phyloP scores from a whole-genome alignment of 176 grass and related monocot genomes.

The Tuctoria greenei region DNA sequence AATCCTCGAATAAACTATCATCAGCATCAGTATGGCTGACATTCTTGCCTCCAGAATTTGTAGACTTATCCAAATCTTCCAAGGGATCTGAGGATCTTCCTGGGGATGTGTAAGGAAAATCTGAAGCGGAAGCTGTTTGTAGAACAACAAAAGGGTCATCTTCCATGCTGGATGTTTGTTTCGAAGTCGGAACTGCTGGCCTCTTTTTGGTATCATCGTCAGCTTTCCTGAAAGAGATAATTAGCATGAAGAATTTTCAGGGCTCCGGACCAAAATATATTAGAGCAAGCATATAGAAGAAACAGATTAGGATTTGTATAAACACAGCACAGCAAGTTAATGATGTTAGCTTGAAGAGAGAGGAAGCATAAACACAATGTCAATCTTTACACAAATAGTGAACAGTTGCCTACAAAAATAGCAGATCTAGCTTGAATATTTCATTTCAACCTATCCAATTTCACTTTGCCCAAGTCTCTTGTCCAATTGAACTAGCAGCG shows the following conservation, averaged over 20 bases:
- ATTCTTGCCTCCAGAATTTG: constrained; percentile 39
- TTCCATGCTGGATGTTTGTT: constrained; percentile 38
- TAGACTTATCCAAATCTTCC: constrained; percentile 47
- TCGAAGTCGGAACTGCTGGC: constrained; percentile 40
- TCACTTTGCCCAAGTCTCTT: neutral
- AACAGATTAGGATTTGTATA: neutral
- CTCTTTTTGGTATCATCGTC: constrained; percentile 43
- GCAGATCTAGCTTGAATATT: constrained; percentile 15
- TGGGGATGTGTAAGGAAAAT: constrained; percentile 49
- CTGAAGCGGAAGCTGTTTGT: constrained; percentile 54
- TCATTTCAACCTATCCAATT: constrained; percentile 4
- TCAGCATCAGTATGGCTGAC: constrained; percentile 40
- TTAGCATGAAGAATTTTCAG: constrained; percentile 12
- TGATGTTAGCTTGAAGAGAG: neutral
- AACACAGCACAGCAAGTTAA: neutral
- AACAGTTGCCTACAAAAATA: neutral
- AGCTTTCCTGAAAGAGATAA: constrained; percentile 60
- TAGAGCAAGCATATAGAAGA: constrained; percentile 5
- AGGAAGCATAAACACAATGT: neutral
- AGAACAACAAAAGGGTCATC: constrained; percentile 75
- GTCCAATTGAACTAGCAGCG: neutral
- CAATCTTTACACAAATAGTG: neutral
- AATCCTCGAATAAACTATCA: constrained; percentile 48
- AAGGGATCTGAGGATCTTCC: constrained; percentile 61
- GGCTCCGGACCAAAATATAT: neutral